Percentiles rank a stretch among this genome's conserved stretches.
phyloP scores from a whole-genome alignment of 129 eudicot species.

The Dittrichia graveolens region DNA sequence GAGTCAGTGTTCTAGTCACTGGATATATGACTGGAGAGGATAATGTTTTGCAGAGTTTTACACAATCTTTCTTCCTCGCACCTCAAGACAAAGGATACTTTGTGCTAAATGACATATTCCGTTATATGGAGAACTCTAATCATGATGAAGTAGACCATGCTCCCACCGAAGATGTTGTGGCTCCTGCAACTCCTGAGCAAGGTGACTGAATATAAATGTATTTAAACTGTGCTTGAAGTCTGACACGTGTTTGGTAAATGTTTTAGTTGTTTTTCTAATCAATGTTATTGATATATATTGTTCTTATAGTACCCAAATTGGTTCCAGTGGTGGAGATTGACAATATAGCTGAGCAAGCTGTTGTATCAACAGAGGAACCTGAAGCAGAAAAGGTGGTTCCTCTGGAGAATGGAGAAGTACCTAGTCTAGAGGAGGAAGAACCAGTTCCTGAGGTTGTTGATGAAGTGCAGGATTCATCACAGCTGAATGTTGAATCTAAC shows the following conservation, averaged over 20 bases:
- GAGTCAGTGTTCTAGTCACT: slow-evolving; percentile 87
- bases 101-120: slow-evolving; percentile 85
- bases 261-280: not conserved
- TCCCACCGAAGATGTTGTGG: slow-evolving; percentile 44
- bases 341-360: slow-evolving; percentile 46
- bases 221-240: not conserved
- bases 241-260: not conserved
- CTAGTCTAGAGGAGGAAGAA: slow-evolving; percentile 49
- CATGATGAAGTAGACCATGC: slow-evolving; percentile 29
- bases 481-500: slow-evolving; percentile 50
- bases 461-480: slow-evolving; percentile 51
- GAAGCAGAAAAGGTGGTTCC: slow-evolving; percentile 50
- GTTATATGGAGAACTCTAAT: slow-evolving; percentile 48
- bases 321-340: slow-evolving; percentile 42
- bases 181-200: slow-evolving; percentile 45
- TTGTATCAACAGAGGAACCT: slow-evolving; percentile 50
- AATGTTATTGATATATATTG: not conserved
- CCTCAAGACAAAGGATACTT: slow-evolving; percentile 92
- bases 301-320: slow-evolving; percentile 38
- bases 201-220: slow-evolving; percentile 35
- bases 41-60: slow-evolving; percentile 42
- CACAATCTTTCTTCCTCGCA: slow-evolving; percentile 89
- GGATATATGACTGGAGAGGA: slow-evolving; percentile 73
- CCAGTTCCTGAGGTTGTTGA: slow-evolving; percentile 62
- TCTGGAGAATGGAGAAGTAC: slow-evolving; percentile 57